Evolutionary conservation across 495 filamentous ascomycete genomes (phyloP), one percentile per base, ranked within the genome.

Genomic region (Penicillium argentinense): DNA sequence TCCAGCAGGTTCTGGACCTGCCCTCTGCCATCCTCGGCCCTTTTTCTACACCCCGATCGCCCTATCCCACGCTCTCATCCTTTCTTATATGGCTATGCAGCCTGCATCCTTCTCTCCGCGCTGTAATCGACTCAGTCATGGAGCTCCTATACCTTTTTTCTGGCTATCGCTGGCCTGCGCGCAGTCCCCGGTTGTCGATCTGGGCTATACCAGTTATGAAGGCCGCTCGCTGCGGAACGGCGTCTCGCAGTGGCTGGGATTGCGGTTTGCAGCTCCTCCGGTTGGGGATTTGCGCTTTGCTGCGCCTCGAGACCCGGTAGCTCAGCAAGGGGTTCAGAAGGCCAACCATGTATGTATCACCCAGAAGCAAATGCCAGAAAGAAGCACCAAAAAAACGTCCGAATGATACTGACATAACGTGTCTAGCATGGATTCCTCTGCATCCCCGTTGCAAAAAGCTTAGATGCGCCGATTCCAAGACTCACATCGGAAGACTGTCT

Each of bases 401-500:
- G 19, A 4, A n/a, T 30, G 26, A 44, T 51, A 32, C 55, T 26
- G 3, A 9, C 11, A 14, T 29, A 5, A 17, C 29, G 28, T 7
- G 5, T 3, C 9, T 33, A 76, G 73, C 70, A 76, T 60, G 71
- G 72, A 5, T 65, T 71, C 0, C 56, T 79, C 19, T 86, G 82
- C 61, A 72, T 82, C 17, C 73, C 68, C 7, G 78, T 69, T 2
- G 71, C 59, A 34, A 46, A 36, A 17, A 56, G 52, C 7, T 70
- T 48, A 25, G 42, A 50, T 9, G 14, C 27, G 6, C 8, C 67
- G 26, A 51, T 66, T 54, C 76, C 53, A 13, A 22, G 5, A 4
- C 66, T 49, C 1, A 65, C 75, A 27, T 74, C 75, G 11, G 88
- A 92, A 58, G 87, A 92, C 51, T 91, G 88, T 59, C 77, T 92